Evolutionary conservation across 148 eudicot genomes (phyloP).

Genomic region (Agrostemma githago): DNA sequence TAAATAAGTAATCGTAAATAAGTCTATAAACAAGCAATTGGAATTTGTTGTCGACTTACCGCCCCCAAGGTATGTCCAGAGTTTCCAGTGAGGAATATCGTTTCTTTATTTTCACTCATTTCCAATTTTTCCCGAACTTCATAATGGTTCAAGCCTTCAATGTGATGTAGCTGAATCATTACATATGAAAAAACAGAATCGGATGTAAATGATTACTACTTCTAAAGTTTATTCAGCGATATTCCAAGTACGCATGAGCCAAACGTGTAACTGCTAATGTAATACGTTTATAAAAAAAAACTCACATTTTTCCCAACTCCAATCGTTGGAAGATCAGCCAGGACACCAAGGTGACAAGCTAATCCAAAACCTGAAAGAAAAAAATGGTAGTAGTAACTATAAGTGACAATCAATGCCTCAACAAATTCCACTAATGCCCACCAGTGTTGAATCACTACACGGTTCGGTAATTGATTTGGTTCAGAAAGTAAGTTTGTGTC

Average conservation of each 20-base stretch:
- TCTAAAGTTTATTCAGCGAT: not conserved
- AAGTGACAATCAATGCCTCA: not conserved
- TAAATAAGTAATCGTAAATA: too few relatives aligned
- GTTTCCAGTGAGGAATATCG: conserved; percentile 56
- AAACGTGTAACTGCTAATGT: not conserved
- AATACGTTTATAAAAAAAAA: conserved; percentile 8
- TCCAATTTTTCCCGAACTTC: conserved; percentile 55
- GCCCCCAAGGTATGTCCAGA: conserved; percentile 72
- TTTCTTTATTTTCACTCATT: conserved; percentile 30
- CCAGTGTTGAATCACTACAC: too few relatives aligned
- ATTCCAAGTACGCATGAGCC: not conserved
- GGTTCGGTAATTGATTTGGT: too few relatives aligned
- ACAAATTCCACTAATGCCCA: too few relatives aligned
- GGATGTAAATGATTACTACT: not conserved
- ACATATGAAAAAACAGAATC: not conserved
- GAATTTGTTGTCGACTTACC: conserved; percentile 36
- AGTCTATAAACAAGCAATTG: not conserved
- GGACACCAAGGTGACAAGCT: conserved; percentile 95
- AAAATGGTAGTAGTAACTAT: conserved; percentile 10
- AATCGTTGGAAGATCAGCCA: conserved; percentile 75
- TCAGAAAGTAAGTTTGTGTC: too few relatives aligned
- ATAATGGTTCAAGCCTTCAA: conserved; percentile 67
- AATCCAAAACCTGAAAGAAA: conserved; percentile 73
- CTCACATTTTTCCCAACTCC: conserved; percentile 95
- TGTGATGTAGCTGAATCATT: conserved; percentile 70